Percentiles rank a stretch among this genome's conserved stretches.
phyloP scores from a whole-genome alignment of 176 grass and related monocot genomes.

The Aegilops longissima region DNA sequence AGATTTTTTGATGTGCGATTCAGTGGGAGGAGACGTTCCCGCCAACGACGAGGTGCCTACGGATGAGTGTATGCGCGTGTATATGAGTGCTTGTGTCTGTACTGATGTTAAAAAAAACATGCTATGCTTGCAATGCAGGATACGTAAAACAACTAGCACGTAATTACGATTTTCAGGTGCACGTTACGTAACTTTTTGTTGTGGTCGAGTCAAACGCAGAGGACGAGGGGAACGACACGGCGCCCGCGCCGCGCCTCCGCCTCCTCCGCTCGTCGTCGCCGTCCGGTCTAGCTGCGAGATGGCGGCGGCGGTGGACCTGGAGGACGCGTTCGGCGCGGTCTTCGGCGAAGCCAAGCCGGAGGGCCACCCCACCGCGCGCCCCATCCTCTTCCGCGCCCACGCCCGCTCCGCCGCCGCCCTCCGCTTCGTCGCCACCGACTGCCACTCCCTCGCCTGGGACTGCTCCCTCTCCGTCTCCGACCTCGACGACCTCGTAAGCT shows the following conservation, averaged over 20 bases:
- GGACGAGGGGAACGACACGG: not conserved
- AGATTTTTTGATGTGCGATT: too few species aligned
- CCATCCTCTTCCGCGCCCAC: slow-evolving; percentile 49
- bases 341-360: slow-evolving; percentile 60
- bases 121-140: too few species aligned
- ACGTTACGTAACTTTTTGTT: too few species aligned
- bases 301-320: slow-evolving; percentile 12
- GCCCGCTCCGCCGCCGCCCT: slow-evolving; percentile 24
- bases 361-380: not conserved
- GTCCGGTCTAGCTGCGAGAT: not conserved
- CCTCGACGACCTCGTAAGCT: slow-evolving; percentile 70
- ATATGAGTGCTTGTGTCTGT: too few species aligned
- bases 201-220: not conserved
- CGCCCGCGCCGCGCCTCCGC: not conserved
- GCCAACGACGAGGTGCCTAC: too few species aligned
- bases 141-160: not conserved
- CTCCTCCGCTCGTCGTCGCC: not conserved
- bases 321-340: slow-evolving; percentile 25
- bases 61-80: too few species aligned
- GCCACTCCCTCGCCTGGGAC: slow-evolving; percentile 62
- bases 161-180: not conserved
- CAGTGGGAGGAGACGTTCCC: too few species aligned
- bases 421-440: slow-evolving; percentile 64
- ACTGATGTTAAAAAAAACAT: too few species aligned
- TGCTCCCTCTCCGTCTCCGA: slow-evolving; percentile 57